These are phyloP conservation scores for Chenopodium album DNA, from an alignment of 148 eudicot genomes.

Conservation along the genomic window DNA sequence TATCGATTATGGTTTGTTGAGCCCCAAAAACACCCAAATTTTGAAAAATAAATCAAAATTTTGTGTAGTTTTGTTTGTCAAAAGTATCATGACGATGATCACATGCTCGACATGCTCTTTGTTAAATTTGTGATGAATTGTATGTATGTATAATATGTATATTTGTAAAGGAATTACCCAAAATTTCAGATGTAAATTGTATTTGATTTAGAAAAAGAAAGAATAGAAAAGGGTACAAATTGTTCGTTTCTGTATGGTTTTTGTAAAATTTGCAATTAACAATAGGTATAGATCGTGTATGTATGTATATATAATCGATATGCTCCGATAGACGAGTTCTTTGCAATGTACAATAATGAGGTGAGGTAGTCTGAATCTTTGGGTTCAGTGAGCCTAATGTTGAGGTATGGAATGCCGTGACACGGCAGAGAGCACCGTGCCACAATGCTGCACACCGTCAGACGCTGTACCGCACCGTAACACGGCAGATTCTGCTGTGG, in stretches of 20 bases:
- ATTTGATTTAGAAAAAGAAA: not conserved
- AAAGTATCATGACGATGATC: not conserved
- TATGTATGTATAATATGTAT: not conserved
- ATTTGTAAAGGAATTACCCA: not conserved
- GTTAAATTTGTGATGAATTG: constrained; percentile 9
- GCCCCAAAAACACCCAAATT: constrained; percentile 15
- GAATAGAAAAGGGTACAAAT: not conserved
- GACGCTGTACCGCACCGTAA: too few relatives aligned
- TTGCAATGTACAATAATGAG: not conserved
- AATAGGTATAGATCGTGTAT: constrained; percentile 13
- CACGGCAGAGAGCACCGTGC: too few relatives aligned
- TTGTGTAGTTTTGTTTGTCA: constrained; percentile 6
- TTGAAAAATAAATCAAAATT: not conserved
- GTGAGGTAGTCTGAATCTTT: not conserved
- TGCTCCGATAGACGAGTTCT: not conserved
- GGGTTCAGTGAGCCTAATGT: not conserved
- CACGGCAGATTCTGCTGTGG: too few relatives aligned
- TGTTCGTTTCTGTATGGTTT: not conserved
- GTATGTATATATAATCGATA: not conserved
- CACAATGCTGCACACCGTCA: too few relatives aligned
- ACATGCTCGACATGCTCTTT: constrained; percentile 13
- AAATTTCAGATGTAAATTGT: constrained; percentile 2
- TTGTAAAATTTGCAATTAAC: not conserved
- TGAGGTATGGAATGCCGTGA: not conserved
- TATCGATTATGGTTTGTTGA: constrained; percentile 96